Conservation (phyloP, 2,329 filamentous ascomycete species). For the Aspergillus unguis region DNA sequence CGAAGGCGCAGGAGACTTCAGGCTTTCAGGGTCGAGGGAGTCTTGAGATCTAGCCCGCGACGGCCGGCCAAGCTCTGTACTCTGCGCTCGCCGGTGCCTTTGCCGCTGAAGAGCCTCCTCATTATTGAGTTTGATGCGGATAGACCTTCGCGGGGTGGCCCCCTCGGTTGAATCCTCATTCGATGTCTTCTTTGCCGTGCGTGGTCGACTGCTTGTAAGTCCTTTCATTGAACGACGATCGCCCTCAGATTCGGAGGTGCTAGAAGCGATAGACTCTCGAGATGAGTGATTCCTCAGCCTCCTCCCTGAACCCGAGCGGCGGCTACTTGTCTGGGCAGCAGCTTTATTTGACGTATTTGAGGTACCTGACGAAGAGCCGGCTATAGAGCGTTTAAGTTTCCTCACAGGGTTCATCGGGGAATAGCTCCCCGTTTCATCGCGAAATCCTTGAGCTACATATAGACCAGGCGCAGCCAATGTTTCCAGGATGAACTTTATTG, state of each 20-base stretch:
- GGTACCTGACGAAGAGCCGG: constrained; percentile 19
- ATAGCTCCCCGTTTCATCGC: constrained; percentile 74
- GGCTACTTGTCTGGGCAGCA: constrained; percentile 24
- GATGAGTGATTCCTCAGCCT: constrained; percentile 33
- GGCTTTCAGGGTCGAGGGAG: constrained; percentile 68
- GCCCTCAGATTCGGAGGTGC: constrained; percentile 55
- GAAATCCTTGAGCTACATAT: constrained; percentile 79
- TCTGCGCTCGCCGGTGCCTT: constrained; percentile 39
- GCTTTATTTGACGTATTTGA: constrained; percentile 22
- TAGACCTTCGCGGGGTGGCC: constrained; percentile 70
- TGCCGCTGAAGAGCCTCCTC: constrained; percentile 74
- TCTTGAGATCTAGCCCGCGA: constrained; percentile 29
- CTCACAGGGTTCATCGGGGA: constrained; percentile 71
- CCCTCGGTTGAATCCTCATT: constrained; percentile 53
- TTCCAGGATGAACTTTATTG: constrained; percentile 73
- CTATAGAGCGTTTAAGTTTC: constrained; percentile 50
- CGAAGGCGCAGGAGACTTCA: constrained; percentile 92
- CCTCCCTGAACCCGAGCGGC: constrained; percentile 29
- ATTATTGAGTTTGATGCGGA: constrained; percentile 83
- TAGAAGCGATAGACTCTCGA: constrained; percentile 47
- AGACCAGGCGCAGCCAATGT: constrained; percentile 75
- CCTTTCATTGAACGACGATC: constrained; percentile 32
- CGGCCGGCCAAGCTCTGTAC: constrained; percentile 27
- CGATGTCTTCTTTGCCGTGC: constrained; percentile 27
- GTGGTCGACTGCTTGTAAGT: constrained; percentile 23